phyloP scores from a whole-genome alignment of 345 rosid genomes.

The Sisymbrium irio region DNA sequence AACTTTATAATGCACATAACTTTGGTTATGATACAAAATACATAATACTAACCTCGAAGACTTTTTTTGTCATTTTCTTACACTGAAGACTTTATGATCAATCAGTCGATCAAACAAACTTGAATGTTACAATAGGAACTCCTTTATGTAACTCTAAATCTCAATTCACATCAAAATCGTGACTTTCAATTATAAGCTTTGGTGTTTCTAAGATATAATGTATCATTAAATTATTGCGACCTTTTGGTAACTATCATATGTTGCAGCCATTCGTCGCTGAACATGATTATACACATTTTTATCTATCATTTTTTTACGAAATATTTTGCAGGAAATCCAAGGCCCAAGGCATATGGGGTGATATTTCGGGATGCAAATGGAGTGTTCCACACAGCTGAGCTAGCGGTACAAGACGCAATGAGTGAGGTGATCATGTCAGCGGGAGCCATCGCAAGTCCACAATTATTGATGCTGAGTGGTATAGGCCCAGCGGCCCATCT shows the following conservation, averaged over 20 bases:
- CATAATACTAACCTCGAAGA: background rate
- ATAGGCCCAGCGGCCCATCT: constrained; percentile 64
- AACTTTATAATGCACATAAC: background rate
- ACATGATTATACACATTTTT: background rate
- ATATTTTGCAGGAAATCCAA: constrained; percentile 18
- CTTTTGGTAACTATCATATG: background rate
- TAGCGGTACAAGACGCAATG: constrained; percentile 19
- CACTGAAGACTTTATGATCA: no score
- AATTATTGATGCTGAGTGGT: constrained; percentile 70
- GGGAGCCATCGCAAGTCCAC: constrained; percentile 85
- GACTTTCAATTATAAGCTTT: no score
- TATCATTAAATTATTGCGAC: no score
- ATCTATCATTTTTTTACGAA: background rate
- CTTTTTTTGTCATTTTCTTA: no score
- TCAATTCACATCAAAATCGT: background rate
- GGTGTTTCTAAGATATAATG: no score
- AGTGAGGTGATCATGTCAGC: constrained; percentile 71
- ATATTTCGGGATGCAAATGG: constrained; percentile 48
- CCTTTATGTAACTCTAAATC: background rate
- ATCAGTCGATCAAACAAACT: no score
- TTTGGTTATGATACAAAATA: background rate
- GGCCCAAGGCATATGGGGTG: constrained; percentile 65
- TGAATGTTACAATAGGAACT: no score
- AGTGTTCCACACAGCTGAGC: constrained; percentile 40
- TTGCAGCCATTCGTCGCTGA: background rate